Conservation (phyloP, 2,329 filamentous ascomycete species). For the Aspergillus fumigatus region DNA sequence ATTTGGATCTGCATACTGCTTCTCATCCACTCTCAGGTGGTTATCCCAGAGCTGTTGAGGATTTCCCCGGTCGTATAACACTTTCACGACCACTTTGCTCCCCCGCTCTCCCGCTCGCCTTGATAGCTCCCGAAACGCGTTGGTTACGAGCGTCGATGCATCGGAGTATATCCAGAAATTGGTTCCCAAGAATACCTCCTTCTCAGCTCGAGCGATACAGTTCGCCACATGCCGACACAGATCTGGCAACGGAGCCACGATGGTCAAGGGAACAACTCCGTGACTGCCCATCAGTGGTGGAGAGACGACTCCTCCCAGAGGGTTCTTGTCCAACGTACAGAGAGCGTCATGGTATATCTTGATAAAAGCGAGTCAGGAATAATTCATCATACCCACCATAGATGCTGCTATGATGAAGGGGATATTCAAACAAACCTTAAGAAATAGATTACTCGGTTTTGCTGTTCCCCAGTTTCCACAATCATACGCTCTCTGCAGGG, state of each 20-base stretch:
- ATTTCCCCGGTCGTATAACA: constrained; percentile 67
- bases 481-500: constrained; percentile 50
- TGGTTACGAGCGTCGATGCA: constrained; percentile 62
- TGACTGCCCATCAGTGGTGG: constrained; percentile 57
- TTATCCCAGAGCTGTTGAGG: constrained; percentile 61
- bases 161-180: constrained; percentile 71
- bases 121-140: constrained; percentile 66
- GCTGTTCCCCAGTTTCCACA: constrained; percentile 66
- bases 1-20: constrained; percentile 50
- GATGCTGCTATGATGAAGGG: not conserved
- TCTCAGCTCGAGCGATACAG: constrained; percentile 66
- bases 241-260: constrained; percentile 66
- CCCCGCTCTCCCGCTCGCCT: constrained; percentile 56
- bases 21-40: constrained; percentile 56
- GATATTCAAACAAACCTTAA: constrained; percentile 43
- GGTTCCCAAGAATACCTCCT: constrained; percentile 69
- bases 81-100: constrained; percentile 60
- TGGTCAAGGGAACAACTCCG: constrained; percentile 63
- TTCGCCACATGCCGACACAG: constrained; percentile 72
- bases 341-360: constrained; percentile 62
- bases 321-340: constrained; percentile 34
- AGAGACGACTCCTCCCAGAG: constrained; percentile 48
- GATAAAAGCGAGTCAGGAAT: not conserved
- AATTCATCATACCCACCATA: not conserved
- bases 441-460: constrained; percentile 63